Evolutionary conservation across 306 rosid genomes (phyloP), one percentile per base, ranked within the genome.

Genomic region (Dryas alaskensis): DNA sequence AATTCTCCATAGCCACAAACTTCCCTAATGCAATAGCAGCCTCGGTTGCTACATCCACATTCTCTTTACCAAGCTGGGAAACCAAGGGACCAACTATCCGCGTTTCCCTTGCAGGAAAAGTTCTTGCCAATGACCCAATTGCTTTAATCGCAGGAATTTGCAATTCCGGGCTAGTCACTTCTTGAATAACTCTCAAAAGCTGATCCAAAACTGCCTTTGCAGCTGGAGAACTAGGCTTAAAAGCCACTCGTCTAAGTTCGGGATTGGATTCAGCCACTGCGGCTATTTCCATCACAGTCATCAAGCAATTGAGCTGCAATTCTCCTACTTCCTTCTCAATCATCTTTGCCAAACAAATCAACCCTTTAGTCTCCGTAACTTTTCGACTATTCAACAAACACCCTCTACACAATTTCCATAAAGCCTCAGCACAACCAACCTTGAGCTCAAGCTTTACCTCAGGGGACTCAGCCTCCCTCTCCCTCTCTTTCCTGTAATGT

Each of bases 301-400:
- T 91, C 77, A 94, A 85, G 80, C 95, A 91, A 74, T 89, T 91
- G 19, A 78, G 8, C 81, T 79, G 89, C 89, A 91, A 88, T 0
- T 87, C 87, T 12, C 83, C 94, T 13, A 48, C 83, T 65, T 86
- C 91, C 5, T 67, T 77, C 84, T 89, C 92, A 42, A 93, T 76
- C 54, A 93, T 85, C 86, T 88, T 91, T 0, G 98, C 97, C 72
- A 93, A 70, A 83, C 92, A 93, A 74, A 91, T 79, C 88, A 93
- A 86, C 51, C 98, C 98, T 84, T 88, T 93, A 0, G 96, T 88
- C 88, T 89, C 97, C 0, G 96, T 84, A 51, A 93, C 86, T 75
- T 89, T 93, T 72, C 60, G 67, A 80, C 96, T 84, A 60, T 87
- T 84, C 9, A 31, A 19, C 60, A 87, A 68, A 66, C 92, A 85